A percentile compares a stretch with the other conserved stretches of the same genome.
These are phyloP conservation scores for Xylaria intraflava DNA, from an alignment of 495 filamentous ascomycete genomes.

Conservation along the genomic window DNA sequence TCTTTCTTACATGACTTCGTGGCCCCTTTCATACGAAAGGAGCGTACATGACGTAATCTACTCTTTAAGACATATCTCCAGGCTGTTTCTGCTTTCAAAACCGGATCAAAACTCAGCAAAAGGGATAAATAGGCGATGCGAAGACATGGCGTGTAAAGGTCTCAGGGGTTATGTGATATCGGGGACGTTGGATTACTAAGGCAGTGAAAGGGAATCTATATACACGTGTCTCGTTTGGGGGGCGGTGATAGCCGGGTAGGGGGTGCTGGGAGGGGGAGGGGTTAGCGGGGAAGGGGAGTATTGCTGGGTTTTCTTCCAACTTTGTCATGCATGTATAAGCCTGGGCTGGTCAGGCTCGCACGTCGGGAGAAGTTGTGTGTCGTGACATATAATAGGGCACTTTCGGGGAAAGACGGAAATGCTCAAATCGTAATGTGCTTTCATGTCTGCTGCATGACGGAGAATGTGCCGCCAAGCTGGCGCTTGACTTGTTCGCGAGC, in stretches of 20 bases:
- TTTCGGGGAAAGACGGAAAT: neutral
- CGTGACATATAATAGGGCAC: constrained; percentile 14
- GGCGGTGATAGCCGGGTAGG: neutral
- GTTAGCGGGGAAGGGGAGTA: neutral
- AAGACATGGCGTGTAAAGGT: constrained; percentile 2
- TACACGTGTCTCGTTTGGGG: constrained; percentile 22
- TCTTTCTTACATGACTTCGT: constrained; percentile 31
- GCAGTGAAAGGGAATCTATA: constrained; percentile 22
- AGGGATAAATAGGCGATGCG: constrained; percentile 16
- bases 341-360: constrained; percentile 16
- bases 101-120: constrained; percentile 33
- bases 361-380: constrained; percentile 26
- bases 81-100: constrained; percentile 30
- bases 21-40: constrained; percentile 21
- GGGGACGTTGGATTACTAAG: constrained; percentile 25
- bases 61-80: constrained; percentile 30
- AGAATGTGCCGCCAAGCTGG: constrained; percentile 56
- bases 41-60: constrained; percentile 31
- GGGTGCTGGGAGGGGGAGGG: constrained; percentile 9
- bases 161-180: constrained; percentile 14
- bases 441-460: constrained; percentile 44
- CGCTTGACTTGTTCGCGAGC: constrained; percentile 95
- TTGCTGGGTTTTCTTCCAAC: constrained; percentile 30
- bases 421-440: neutral
- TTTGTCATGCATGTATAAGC: constrained; percentile 23